Evolutionary conservation across 2,329 filamentous ascomycete species (phyloP).

Genomic region (Thyridium curvatum): DNA sequence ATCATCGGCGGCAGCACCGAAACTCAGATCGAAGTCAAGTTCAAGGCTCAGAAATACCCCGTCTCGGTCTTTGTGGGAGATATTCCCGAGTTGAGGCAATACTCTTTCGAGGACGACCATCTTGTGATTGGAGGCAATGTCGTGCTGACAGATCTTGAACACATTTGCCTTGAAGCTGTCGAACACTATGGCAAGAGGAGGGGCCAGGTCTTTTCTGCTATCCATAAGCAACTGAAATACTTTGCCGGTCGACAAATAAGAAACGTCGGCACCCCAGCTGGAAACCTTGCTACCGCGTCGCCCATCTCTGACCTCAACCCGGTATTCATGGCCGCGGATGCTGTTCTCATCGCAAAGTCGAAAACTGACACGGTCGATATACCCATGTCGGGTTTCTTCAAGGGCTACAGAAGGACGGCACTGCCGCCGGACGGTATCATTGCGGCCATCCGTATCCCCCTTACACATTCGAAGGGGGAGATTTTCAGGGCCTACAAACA

Average conservation of each 20-base stretch:
- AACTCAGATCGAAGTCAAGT: constrained; percentile 97
- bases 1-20: constrained; percentile 95
- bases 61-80: constrained; percentile 91
- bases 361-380: constrained; percentile 64
- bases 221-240: constrained; percentile 88
- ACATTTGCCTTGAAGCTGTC: constrained; percentile 73
- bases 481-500: constrained; percentile 91
- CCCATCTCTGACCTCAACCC: constrained; percentile 97
- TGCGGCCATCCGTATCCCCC: constrained; percentile 77
- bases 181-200: constrained; percentile 65
- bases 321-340: constrained; percentile 82
- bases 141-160: constrained; percentile 83
- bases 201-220: constrained; percentile 80
- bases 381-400: constrained; percentile 91
- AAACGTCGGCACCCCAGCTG: constrained; percentile 94
- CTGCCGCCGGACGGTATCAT: constrained; percentile 78
- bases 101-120: constrained; percentile 69
- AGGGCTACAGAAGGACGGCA: constrained; percentile 80
- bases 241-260: constrained; percentile 94
- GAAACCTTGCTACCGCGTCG: constrained; percentile 88
- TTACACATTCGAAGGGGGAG: constrained; percentile 68
- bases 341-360: constrained; percentile 75
- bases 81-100: constrained; percentile 82
- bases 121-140: constrained; percentile 94
- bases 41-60: constrained; percentile 88